Percentiles rank a stretch among this genome's conserved stretches.
Evolutionary conservation across 164 flowering plant genomes (phyloP).

Genomic region (Sextonia rubra): DNA sequence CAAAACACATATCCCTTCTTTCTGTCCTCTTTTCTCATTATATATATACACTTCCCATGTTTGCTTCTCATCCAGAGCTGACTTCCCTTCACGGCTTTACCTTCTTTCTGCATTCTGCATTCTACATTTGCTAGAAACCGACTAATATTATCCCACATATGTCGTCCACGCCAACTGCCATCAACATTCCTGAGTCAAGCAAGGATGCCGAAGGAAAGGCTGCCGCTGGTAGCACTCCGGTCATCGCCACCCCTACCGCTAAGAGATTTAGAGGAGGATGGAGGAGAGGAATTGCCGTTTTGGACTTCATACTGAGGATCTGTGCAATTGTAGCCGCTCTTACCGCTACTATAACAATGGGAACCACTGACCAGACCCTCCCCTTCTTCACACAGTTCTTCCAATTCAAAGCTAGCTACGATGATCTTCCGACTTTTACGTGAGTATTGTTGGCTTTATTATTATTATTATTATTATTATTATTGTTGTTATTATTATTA

Average conservation of each 20-base stretch:
- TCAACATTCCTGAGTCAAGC: constrained; percentile 38
- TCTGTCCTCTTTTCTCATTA: not conserved
- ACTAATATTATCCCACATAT: constrained; percentile 6
- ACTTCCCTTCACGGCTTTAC: not conserved
- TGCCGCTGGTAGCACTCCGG: constrained; percentile 9
- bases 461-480: too few relatives aligned
- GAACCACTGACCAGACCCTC: constrained; percentile 65
- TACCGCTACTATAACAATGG: constrained; percentile 66
- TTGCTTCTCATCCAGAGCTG: constrained; percentile 1
- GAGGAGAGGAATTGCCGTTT: constrained; percentile 53
- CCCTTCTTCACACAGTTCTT: constrained; percentile 88
- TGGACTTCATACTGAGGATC: constrained; percentile 65
- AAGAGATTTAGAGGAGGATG: constrained; percentile 19
- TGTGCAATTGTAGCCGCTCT: constrained; percentile 44
- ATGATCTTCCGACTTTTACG: constrained; percentile 69
- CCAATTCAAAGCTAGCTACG: constrained; percentile 73
- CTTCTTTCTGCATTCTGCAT: not conserved
- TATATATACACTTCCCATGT: constrained; percentile 6
- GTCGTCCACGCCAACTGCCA: constrained; percentile 23
- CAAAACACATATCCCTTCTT: not conserved
- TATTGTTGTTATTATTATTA: too few relatives aligned
- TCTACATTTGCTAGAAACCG: constrained; percentile 16
- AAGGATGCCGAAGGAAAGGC: constrained; percentile 32
- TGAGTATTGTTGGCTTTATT: constrained; percentile 25
- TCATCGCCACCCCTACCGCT: constrained; percentile 16